These are phyloP conservation scores for Cadophora sp. DNA, from an alignment of 2,329 filamentous ascomycete genomes.

Conservation along the genomic window DNA sequence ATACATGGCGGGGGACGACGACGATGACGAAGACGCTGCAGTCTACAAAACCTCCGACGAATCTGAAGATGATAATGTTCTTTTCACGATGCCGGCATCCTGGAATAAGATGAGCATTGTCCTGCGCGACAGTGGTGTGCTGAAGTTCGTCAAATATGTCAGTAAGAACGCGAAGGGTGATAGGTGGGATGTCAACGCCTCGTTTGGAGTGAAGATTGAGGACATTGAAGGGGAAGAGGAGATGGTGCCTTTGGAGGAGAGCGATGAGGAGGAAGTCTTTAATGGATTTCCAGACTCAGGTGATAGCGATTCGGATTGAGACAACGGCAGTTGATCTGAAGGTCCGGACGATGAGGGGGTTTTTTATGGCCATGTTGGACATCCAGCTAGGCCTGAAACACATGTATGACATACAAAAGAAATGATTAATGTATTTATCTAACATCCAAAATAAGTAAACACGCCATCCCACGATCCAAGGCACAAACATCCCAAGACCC, in stretches of 20 bases:
- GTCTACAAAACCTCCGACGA: constrained; percentile 76
- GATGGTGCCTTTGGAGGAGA: constrained; percentile 47
- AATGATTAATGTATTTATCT: neutral
- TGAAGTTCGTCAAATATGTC: constrained; percentile 97
- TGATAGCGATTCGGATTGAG: constrained; percentile 45
- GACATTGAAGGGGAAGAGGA: constrained; percentile 48
- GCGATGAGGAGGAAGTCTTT: constrained; percentile 60
- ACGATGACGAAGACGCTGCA: constrained; percentile 74
- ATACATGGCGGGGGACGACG: constrained; percentile 91
- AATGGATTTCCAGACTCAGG: constrained; percentile 53
- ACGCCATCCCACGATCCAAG: too few species aligned
- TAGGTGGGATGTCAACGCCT: constrained; percentile 87
- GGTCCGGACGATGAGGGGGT: neutral
- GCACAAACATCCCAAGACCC: too few species aligned
- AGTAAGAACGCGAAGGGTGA: constrained; percentile 83
- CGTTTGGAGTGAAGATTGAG: constrained; percentile 72
- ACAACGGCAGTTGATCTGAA: neutral
- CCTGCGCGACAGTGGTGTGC: constrained; percentile 80
- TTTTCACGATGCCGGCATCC: constrained; percentile 71
- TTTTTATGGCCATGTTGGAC: neutral
- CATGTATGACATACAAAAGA: neutral
- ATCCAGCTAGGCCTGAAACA: neutral
- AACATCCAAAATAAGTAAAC: too few species aligned
- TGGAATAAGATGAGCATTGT: constrained; percentile 97
- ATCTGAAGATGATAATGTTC: constrained; percentile 77